phyloP scores from a whole-genome alignment of 345 rosid species.

The Pistacia atlantica region DNA sequence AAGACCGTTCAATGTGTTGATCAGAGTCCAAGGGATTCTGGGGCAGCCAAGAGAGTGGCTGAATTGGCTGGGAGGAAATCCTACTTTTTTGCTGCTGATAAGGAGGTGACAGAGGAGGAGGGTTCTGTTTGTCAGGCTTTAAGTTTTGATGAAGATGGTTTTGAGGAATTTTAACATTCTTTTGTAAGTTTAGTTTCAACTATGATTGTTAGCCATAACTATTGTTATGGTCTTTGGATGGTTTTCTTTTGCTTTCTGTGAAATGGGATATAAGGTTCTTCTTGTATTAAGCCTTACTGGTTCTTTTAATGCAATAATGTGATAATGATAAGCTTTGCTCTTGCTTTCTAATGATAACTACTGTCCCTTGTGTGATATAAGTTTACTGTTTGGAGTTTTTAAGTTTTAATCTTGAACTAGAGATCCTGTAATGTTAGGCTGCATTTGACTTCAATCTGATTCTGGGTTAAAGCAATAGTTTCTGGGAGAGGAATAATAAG shows the following conservation, averaged over 20 bases:
- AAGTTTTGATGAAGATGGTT: conserved; percentile 42
- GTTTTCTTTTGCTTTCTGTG: neutral
- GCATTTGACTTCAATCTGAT: neutral
- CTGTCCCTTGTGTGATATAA: neutral
- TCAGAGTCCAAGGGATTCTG: conserved; percentile 89
- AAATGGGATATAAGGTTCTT: conserved; percentile 7
- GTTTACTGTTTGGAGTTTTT: neutral
- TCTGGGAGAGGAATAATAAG: neutral
- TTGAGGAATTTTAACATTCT: conserved; percentile 16
- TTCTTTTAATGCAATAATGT: conserved; percentile 26
- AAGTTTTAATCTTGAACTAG: neutral
- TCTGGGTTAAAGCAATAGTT: neutral
- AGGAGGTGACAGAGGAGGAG: conserved; percentile 19
- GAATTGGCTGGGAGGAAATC: conserved; percentile 70
- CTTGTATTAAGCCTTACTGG: neutral
- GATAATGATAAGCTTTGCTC: conserved; percentile 22
- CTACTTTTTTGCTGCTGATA: conserved; percentile 38
- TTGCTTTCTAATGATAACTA: conserved; percentile 2
- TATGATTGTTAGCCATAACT: conserved; percentile 21
- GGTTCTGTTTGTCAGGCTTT: conserved; percentile 22
- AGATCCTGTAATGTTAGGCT: neutral
- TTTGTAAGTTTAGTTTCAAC: neutral
- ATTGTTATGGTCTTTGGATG: conserved; percentile 22
- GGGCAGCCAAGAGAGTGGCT: conserved; percentile 84
- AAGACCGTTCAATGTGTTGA: conserved; percentile 47